Evolutionary conservation across 192 early-diverging fungal genomes (phyloP), one percentile per base, ranked within the genome.

Genomic region (Paraglomus brasilianum): DNA sequence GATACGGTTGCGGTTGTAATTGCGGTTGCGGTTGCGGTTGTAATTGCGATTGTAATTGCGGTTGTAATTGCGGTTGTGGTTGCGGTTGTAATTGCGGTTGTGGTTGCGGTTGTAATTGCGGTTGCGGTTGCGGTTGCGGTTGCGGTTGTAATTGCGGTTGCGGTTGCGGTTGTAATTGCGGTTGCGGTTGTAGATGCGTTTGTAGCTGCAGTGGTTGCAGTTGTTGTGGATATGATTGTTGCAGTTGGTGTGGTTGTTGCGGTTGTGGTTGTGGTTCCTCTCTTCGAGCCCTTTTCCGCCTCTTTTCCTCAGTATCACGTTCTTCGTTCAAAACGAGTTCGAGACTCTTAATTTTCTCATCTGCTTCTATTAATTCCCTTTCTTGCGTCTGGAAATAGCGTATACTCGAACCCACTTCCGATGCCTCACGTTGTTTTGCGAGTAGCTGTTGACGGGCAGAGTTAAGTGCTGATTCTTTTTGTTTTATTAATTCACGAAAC

Each of bases 281-380:
- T 48, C 17, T 48, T 2, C 11, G 17, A 65, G 21, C 74, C 38
- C 68, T 72, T 61, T 73, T 82, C 75, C n/a, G 74, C 73, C 30
- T 30, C 30, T 30, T 30, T 2, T 30, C 30, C 30, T 30, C 30
- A 30, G 1, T 30, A 30, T 62, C 71, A 1, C 10, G 68, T 74
- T 79, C 85, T 58, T 76, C 80, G 72, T 75, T 75, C 19, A 89
- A 75, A 2, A 85, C 82, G 17, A 74, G 56, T 59, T 91, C 87
- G 24, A 92, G 70, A 43, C 82, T 83, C 17, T 78, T 79, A 15
- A 92, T 85, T 19, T 81, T 82, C 41, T 81, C 66, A 46, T 87
- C 82, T n/a, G 83, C 79, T 64, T 89, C 87, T 6, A 74, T 74
- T 5, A 86, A 72, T 66, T 86, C 82, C 46, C 80, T 78, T 0